Evolutionary conservation across 352 stramenopile genomes (phyloP), one percentile per base, ranked within the genome.

Genomic region (Thalassiosira ordinaria): DNA sequence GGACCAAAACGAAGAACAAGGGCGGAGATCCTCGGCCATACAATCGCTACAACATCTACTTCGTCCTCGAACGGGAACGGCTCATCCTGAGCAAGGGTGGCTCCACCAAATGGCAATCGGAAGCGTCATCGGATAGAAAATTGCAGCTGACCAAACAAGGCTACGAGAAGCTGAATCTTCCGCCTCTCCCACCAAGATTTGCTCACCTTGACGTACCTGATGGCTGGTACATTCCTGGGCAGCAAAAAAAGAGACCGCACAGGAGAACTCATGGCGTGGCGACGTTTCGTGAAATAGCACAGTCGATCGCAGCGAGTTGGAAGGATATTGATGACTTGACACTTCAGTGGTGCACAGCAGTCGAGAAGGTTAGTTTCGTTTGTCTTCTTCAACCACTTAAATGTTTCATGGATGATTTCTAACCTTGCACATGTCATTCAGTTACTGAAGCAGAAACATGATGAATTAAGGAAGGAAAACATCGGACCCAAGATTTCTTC

Each of bases 1-100:
- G n/a, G n/a, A n/a, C n/a, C n/a, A n/a, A n/a, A n/a, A n/a, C n/a
- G n/a, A n/a, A n/a, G n/a, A n/a, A n/a, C n/a, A n/a, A n/a, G n/a
- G n/a, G n/a, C n/a, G n/a, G n/a, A n/a, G n/a, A n/a, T n/a, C n/a
- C n/a, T n/a, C n/a, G n/a, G n/a, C n/a, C n/a, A n/a, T 59, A 35
- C 51, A 59, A 59, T 18, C 22, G 26, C 51, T 59, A 39, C 24
- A 59, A 59, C 51, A 37, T 59, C 22, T 59, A 39, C 51, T 59
- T 59, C 51, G 37, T 59, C 22, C 24, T 59, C 22, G 51, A 59
- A 37, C 51, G 51, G 2, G 22, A 59, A n/a, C 2, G 6, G 1
- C 7, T 59, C 51, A 9, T 59, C 26, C 20, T 22, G 9, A 16
- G 3, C 26, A 6, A n/a, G 1, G 51, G 51, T 6, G 51, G 51